phyloP scores from a whole-genome alignment of 2,329 filamentous ascomycete genomes.

The Aspergillus amoenus region DNA sequence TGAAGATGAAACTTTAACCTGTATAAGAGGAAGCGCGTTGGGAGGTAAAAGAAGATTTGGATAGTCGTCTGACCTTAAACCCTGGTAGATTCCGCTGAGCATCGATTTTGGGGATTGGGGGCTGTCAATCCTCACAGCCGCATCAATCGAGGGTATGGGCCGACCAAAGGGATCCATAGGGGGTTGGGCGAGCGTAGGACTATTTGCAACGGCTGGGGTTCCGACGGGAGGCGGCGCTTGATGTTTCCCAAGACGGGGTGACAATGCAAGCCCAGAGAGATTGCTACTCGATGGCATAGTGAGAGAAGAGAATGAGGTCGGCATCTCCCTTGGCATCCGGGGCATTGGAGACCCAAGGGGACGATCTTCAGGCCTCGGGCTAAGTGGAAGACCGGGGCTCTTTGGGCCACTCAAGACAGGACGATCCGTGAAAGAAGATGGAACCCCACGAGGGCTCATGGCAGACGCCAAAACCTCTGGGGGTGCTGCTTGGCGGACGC shows the following conservation, averaged over 20 bases:
- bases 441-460: constrained; percentile 27
- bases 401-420: constrained; percentile 50
- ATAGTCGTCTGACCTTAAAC: constrained; percentile 80
- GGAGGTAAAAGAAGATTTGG: constrained; percentile 82
- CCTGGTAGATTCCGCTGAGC: constrained; percentile 64
- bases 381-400: constrained; percentile 64
- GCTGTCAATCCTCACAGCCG: constrained; percentile 35
- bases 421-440: constrained; percentile 35
- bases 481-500: constrained; percentile 53
- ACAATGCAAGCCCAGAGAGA: constrained; percentile 58
- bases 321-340: constrained; percentile 53
- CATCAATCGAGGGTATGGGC: constrained; percentile 38
- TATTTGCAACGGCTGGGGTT: background rate
- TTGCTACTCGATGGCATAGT: constrained; percentile 65
- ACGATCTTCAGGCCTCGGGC: constrained; percentile 60
- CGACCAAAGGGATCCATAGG: constrained; percentile 16
- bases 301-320: constrained; percentile 58
- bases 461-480: constrained; percentile 31
- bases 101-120: constrained; percentile 28
- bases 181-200: constrained; percentile 31
- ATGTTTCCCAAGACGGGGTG: constrained; percentile 71
- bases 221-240: constrained; percentile 67
- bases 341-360: constrained; percentile 61
- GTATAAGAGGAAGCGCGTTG: constrained; percentile 81
- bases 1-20: constrained; percentile 86